A percentile compares a stretch with the other conserved stretches of the same genome.
phyloP scores from a whole-genome alignment of 495 filamentous ascomycete species.

The Penicillium egyptiacum region DNA sequence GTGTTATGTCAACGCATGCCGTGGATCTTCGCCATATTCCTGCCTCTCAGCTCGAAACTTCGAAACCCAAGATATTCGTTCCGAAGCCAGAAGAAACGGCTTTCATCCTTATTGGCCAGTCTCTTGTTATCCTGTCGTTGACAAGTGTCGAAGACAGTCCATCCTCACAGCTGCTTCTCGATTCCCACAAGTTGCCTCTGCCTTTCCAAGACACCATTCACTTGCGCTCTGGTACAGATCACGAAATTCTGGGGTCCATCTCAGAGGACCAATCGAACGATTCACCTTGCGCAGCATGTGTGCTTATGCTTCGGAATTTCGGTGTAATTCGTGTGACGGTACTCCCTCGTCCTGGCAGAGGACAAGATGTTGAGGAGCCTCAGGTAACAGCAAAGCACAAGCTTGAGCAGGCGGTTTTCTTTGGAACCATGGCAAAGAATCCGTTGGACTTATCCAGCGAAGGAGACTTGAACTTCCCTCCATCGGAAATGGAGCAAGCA shows the following conservation, averaged over 20 bases:
- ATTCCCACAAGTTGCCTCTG: slow-evolving; percentile 53
- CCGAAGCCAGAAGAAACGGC: slow-evolving; percentile 75
- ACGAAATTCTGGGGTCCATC: slow-evolving; percentile 47
- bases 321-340: slow-evolving; percentile 72
- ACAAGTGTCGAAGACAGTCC: slow-evolving; percentile 58
- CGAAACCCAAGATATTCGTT: slow-evolving; percentile 70
- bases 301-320: slow-evolving; percentile 75
- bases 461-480: slow-evolving; percentile 60
- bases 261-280: slow-evolving; percentile 40
- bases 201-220: slow-evolving; percentile 83
- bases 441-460: slow-evolving; percentile 73
- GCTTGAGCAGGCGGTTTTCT: slow-evolving; percentile 93
- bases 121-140: slow-evolving; percentile 73
- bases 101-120: slow-evolving; percentile 76
- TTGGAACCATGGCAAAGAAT: slow-evolving; percentile 74
- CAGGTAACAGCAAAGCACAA: slow-evolving; percentile 77
- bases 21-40: slow-evolving; percentile 29
- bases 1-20: slow-evolving; percentile 32
- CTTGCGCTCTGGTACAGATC: slow-evolving; percentile 63
- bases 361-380: slow-evolving; percentile 32
- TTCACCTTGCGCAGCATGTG: slow-evolving; percentile 57
- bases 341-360: slow-evolving; percentile 29
- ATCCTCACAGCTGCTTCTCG: slow-evolving; percentile 66
- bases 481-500: slow-evolving; percentile 71
- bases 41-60: slow-evolving; percentile 29